Conservation (phyloP, 805 yeast genomes). For the Schwanniomyces yamadae region DNA sequence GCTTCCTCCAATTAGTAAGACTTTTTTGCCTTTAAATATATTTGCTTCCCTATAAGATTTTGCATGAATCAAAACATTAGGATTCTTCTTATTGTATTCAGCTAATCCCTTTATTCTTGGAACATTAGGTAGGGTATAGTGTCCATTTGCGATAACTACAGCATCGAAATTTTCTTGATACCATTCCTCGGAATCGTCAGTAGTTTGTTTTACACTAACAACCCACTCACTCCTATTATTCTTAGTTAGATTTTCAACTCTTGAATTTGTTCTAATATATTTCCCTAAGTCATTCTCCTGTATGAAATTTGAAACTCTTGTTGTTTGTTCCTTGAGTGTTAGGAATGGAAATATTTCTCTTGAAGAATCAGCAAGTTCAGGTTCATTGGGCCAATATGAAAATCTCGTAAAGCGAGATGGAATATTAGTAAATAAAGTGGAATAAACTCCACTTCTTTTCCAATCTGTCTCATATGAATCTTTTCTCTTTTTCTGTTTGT, state of each 20-base stretch:
- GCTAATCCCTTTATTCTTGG: slow-evolving; percentile 57
- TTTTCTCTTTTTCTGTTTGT: slow-evolving; percentile 7
- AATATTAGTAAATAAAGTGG: slow-evolving; percentile 41
- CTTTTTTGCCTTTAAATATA: slow-evolving; percentile 40
- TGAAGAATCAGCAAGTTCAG: slow-evolving; percentile 17
- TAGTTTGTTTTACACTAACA: slow-evolving; percentile 21
- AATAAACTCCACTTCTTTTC: slow-evolving; percentile 38
- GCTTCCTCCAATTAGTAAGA: slow-evolving; percentile 44
- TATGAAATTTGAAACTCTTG: slow-evolving; percentile 26
- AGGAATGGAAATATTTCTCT: slow-evolving; percentile 38
- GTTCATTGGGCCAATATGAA: slow-evolving; percentile 30
- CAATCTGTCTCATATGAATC: slow-evolving; percentile 28
- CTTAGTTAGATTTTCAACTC: slow-evolving; percentile 38
- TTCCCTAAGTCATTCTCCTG: slow-evolving; percentile 23
- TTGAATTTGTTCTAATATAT: slow-evolving; percentile 37
- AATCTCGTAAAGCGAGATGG: slow-evolving; percentile 38
- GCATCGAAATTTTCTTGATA: slow-evolving; percentile 55
- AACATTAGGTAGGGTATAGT: slow-evolving; percentile 57
- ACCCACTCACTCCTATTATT: slow-evolving; percentile 38
- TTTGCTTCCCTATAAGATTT: slow-evolving; percentile 51
- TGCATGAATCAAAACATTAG: slow-evolving; percentile 55
- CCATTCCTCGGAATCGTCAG: slow-evolving; percentile 30
- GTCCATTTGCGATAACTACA: slow-evolving; percentile 63
- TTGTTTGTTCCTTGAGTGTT: slow-evolving; percentile 31
- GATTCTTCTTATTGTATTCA: slow-evolving; percentile 44